Base-by-base conservation (phyloP, 1,284 basidiomycete species). In the Leucoagaricus sp. region DNA sequence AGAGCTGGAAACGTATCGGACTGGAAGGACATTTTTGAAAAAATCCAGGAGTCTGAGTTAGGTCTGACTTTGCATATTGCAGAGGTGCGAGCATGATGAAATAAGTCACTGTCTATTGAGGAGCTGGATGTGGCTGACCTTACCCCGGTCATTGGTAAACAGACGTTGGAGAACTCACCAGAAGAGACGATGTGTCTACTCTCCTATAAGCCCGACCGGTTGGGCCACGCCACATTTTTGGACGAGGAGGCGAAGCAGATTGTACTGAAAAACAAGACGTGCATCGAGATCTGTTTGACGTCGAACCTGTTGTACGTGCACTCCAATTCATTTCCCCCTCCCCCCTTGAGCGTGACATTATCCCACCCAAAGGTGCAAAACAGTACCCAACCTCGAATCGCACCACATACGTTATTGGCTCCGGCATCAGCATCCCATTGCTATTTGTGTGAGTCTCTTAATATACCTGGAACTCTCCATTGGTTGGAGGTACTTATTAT, bases 141-240 rank as follows among this genome's bases (percentile, higher is more conserved):
- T 41, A 10, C 7, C 36, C 19, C 15, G 21, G 12, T 21, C 23
- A 2, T 34, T 21, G 31, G 46, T 52, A 13, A 26, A 4, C 33
- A 85, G 87, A 86, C 80, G 0, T 64, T 62, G 2, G 64, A 75
- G 5, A 86, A 86, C 60, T 68, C 82, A 1, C 56, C 72, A 1
- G 73, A 76, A 42, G 91, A 94, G 59, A 87, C 87, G 0, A 70
- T 82, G n/a, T 69, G 76, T 47, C 73, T 93, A 9, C 75, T 93
- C 0, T 81, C 82, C 1, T 86, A 81, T 71, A 67, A 72, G 25
- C 90, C 92, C 0, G 74, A 87, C 55, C 78, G 92, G 29, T 75
- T 94, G 0, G 91, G 92, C 0, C 93, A 94, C 62, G 92, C 89
- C 0, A 94, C 91, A 0, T 92, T 91, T 68, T 78, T 93, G 21